Evolutionary conservation across 257 asterid genomes (phyloP).

Genomic region (Verbascum thapsus): DNA sequence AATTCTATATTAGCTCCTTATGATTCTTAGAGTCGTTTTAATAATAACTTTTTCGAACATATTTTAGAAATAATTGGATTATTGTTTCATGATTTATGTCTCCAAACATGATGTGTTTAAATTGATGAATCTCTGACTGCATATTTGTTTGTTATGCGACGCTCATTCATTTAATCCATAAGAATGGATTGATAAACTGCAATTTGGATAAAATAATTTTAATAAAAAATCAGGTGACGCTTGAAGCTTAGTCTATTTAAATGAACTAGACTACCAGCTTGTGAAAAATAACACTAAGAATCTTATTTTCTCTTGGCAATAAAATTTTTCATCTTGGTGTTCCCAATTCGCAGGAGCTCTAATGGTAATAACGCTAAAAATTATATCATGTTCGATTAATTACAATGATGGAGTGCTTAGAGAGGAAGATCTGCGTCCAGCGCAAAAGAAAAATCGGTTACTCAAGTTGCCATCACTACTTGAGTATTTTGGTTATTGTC

Average conservation of each 20-base stretch:
- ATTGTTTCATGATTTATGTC: neutral
- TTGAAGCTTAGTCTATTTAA: too few species aligned
- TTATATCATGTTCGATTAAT: constrained; percentile 81
- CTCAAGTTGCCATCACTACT: constrained; percentile 73
- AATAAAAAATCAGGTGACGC: too few species aligned
- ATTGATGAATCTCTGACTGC: neutral
- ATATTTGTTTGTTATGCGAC: neutral
- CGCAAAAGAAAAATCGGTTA: constrained; percentile 84
- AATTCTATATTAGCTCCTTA: too few species aligned
- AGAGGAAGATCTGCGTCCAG: constrained; percentile 80
- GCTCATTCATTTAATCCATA: neutral
- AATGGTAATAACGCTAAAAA: constrained; percentile 96
- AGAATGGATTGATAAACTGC: too few species aligned
- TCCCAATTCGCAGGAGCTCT: constrained; percentile 68
- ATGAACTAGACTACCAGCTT: too few species aligned
- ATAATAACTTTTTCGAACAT: neutral
- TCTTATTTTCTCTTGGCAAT: too few species aligned
- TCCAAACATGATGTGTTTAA: neutral
- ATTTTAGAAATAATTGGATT: neutral
- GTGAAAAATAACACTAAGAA: too few species aligned
- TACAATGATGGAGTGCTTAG: constrained; percentile 87
- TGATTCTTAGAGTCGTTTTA: neutral
- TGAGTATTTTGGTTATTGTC: constrained; percentile 85
- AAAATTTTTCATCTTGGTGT: neutral
- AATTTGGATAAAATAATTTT: too few species aligned